Percentiles rank a stretch among this genome's conserved stretches.
phyloP scores from a whole-genome alignment of 2,329 filamentous ascomycete species.

The Aspergillus caelatus region DNA sequence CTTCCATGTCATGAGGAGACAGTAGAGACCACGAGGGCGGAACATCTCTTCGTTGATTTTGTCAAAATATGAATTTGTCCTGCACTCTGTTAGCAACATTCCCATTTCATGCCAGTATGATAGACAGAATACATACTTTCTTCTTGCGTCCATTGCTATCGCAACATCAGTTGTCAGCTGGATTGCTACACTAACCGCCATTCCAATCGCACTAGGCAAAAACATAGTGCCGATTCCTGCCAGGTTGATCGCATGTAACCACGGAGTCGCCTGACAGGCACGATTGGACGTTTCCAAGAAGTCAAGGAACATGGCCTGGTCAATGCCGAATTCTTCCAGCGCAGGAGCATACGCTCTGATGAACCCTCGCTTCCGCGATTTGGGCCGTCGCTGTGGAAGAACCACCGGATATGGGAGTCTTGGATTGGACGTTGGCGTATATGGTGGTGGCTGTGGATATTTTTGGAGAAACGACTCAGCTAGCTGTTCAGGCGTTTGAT shows the following conservation, averaged over 20 bases:
- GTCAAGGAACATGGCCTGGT: conserved; percentile 39
- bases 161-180: conserved; percentile 47
- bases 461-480: conserved; percentile 19
- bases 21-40: conserved; percentile 58
- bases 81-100: conserved; percentile 13
- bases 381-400: conserved; percentile 44
- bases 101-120: conserved; percentile 15
- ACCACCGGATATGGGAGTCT: conserved; percentile 39
- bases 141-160: conserved; percentile 42
- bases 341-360: conserved; percentile 44
- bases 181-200: conserved; percentile 49
- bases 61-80: conserved; percentile 59
- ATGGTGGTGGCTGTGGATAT: conserved; percentile 17
- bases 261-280: conserved; percentile 42
- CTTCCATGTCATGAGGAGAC: conserved; percentile 58
- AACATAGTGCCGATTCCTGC: conserved; percentile 44
- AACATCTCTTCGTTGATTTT: conserved; percentile 61
- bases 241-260: conserved; percentile 47
- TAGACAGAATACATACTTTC: conserved; percentile 22
- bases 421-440: background rate
- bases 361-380: conserved; percentile 40
- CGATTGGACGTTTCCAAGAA: conserved; percentile 43
- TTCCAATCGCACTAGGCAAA: conserved; percentile 44
- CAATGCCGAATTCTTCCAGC: conserved; percentile 37
- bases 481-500: conserved; percentile 9